Evolutionary conservation across 108 stramenopile species (phyloP), one percentile per base, ranked within the genome.

Genomic region (Nitzschia inconspicua): DNA sequence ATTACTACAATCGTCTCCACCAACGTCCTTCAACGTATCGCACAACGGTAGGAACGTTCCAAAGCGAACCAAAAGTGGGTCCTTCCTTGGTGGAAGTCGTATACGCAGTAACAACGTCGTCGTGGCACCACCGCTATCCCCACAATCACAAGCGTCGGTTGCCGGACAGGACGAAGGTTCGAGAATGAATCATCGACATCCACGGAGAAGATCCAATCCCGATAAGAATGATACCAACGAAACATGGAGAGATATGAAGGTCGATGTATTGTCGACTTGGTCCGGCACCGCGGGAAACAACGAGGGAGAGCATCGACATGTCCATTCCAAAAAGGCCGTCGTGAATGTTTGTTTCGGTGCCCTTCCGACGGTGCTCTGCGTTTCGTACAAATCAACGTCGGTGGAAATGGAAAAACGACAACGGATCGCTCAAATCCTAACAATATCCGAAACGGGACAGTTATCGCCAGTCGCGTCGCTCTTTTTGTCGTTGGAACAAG

Each of bases 341-440:
- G 47, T 50, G 14, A 60, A 50, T 25, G 68, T 58, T 37, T 49
- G 40, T 14, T 69, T 69, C 50, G 59, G 49, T 18, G 39, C 32
- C n/a, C 4, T 26, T 7, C 52, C 68, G 2, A 60, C 52, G 6
- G 18, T 69, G 13, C 5, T 69, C 7, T 60, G 68, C 37, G 52
- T 69, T 11, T 34, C 61, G n/a, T 69, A 61, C 36, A 16, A 40
- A 36, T 19, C 51, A 16, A 25, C 7, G n/a, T 55, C 53, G 48
- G 29, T 19, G 41, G 16, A 36, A 29, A 24, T 42, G 7, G 18
- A 13, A 10, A 26, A 36, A 0, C 20, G 16, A 16, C 50, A 47
- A 28, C 27, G 35, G 13, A 11, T 61, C 29, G 68, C 59, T 3
- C 60, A 69, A 47, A 47, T 69, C 18, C 54, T 47, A 23, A 36